Base-by-base conservation (phyloP, 305 asterid species). In the Lippia alba region DNA sequence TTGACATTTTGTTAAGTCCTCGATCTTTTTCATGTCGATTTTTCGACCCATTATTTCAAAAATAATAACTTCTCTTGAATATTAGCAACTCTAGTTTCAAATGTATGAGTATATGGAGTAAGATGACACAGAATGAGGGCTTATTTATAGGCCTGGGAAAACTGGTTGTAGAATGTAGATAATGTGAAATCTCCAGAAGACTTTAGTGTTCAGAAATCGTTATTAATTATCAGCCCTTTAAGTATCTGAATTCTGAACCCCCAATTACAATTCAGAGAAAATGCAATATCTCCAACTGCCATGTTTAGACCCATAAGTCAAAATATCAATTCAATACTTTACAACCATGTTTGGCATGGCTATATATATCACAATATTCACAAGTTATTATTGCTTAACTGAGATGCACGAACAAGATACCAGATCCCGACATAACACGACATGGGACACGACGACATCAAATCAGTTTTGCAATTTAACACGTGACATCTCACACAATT, bases 1-100 rank as follows among this genome's bases (percentile, higher is more conserved):
- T 74, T 89, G 96, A 61, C 89, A 76, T 70, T 74, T 85, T 0
- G 86, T 82, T 6, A 56, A 17, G 12, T 84, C 83, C 5, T 87
- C 85, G 0, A 89, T 89, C 50, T 81, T 89, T 48, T 85, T 85
- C 69, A 89, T 73, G 2, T 82, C 94, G 0, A 81, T 76, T 70
- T 79, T 89, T 20, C 89, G 77, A 54, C 86, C 94, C 96, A 87
- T 87, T 64, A 8, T 36, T 4, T 36, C 8, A 36, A 36, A 36
- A 36, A 24, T 24, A 24, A 24, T 24, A 36, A 36, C 41, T 44
- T 44, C n/a, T 44, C 12, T 8, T 44, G 49, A 2, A 5, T 44
- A 44, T 8, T 5, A 14, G 18, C n/a, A 18, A 44, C 55, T 45
- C 30, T 24, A 24, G 6, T 19, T 64, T 56, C 8, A 33, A 50